Conservation (phyloP, 805 yeast species). For the Saccharomycopsis sp. region DNA sequence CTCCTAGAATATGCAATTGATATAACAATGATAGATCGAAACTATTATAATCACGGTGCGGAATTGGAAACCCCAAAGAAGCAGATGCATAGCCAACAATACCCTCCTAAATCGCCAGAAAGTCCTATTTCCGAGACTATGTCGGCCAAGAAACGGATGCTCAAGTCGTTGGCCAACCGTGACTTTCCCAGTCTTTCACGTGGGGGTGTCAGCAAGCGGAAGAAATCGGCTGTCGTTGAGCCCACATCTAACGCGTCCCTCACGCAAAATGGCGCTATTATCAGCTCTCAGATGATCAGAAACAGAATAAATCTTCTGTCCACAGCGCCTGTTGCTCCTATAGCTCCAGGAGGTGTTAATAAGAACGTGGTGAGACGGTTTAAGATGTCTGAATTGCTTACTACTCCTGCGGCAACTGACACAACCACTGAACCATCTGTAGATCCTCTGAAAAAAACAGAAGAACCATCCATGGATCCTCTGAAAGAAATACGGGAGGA, state of each 20-base stretch:
- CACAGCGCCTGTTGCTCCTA: neutral
- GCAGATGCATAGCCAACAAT: neutral
- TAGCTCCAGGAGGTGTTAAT: neutral
- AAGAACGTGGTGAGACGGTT: neutral
- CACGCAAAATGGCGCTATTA: neutral
- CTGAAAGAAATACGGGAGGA: neutral
- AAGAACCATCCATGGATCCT: too few relatives aligned
- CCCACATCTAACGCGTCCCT: neutral
- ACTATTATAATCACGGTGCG: neutral
- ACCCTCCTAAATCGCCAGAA: neutral
- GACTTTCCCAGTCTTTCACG: neutral
- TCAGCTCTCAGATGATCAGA: neutral
- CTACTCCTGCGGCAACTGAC: too few relatives aligned
- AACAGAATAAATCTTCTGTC: neutral
- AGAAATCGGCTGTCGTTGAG: neutral
- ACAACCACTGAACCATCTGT: too few relatives aligned
- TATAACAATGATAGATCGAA: neutral
- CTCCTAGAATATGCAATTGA: neutral
- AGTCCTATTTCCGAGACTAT: neutral
- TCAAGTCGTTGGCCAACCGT: neutral
- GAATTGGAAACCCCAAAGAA: neutral
- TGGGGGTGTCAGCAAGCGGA: neutral
- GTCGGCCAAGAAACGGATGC: conserved; percentile 1
- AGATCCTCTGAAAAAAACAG: too few relatives aligned
- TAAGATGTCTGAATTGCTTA: neutral